phyloP scores from a whole-genome alignment of 805 yeast genomes.

The Yamadazyma olivae region DNA sequence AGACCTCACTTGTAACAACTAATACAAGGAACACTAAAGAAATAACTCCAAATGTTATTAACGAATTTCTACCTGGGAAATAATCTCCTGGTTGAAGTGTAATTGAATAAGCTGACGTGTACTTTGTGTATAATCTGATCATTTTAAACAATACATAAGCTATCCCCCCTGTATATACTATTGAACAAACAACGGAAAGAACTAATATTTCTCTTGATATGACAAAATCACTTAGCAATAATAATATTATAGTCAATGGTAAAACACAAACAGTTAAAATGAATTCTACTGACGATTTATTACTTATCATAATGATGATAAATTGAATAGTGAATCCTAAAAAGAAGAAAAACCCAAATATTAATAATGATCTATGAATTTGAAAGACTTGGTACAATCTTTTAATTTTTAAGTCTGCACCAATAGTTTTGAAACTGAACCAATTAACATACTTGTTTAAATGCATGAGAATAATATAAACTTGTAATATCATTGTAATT shows the following conservation, averaged over 20 bases:
- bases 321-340: conserved; percentile 50
- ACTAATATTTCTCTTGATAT: conserved; percentile 30
- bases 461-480: conserved; percentile 23
- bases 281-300: conserved; percentile 38
- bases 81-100: conserved; percentile 29
- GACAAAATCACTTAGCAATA: conserved; percentile 34
- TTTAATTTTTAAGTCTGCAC: conserved; percentile 42
- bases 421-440: conserved; percentile 47
- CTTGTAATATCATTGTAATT: conserved; percentile 28
- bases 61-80: conserved; percentile 45
- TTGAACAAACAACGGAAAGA: conserved; percentile 24
- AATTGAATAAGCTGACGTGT: conserved; percentile 31
- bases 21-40: conserved; percentile 35
- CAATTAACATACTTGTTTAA: conserved; percentile 42
- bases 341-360: conserved; percentile 40
- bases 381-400: conserved; percentile 36
- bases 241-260: conserved; percentile 39
- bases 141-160: conserved; percentile 47
- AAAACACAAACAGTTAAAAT: conserved; percentile 44
- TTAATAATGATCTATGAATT: conserved; percentile 28
- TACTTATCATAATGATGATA: conserved; percentile 40
- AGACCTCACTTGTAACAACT: conserved; percentile 23
- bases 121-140: conserved; percentile 42
- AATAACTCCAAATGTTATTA: conserved; percentile 43
- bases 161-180: conserved; percentile 35